Conservation (phyloP, 2,329 filamentous ascomycete genomes). For the Magnaporthiopsis incrustans region DNA sequence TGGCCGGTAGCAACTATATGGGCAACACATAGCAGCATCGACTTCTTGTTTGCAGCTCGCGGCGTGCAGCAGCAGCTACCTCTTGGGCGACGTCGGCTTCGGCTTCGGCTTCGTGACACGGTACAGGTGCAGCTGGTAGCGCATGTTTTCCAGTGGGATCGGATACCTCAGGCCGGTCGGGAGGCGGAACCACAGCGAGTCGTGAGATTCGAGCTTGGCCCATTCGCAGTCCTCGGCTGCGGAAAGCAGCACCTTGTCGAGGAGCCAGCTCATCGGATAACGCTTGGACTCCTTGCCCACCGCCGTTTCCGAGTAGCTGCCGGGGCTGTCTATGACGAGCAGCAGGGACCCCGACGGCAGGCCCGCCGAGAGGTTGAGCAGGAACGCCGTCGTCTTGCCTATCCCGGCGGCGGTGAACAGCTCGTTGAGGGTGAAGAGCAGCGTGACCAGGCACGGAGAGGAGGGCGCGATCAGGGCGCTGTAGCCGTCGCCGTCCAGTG, state of each 20-base stretch:
- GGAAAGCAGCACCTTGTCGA: conserved; percentile 73
- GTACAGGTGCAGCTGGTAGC: conserved; percentile 87
- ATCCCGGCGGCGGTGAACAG: conserved; percentile 73
- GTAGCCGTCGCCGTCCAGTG: conserved; percentile 27
- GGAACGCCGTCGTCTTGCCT: conserved; percentile 65
- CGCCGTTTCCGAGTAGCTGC: conserved; percentile 79
- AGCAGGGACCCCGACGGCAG: conserved; percentile 56
- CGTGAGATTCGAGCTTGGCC: conserved; percentile 67
- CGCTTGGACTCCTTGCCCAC: conserved; percentile 54
- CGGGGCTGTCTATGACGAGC: conserved; percentile 85
- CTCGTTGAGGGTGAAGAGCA: conserved; percentile 95
- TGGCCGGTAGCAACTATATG: background rate
- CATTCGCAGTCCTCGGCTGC: conserved; percentile 40
- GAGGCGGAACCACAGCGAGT: conserved; percentile 80
- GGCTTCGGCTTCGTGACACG: conserved; percentile 18
- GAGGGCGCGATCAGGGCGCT: conserved; percentile 11
- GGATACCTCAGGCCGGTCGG: conserved; percentile 63
- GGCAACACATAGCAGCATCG: background rate
- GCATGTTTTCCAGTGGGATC: conserved; percentile 86
- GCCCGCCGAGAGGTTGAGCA: conserved; percentile 57
- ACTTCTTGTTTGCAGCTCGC: background rate
- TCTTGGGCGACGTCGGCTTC: background rate
- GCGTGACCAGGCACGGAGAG: conserved; percentile 51
- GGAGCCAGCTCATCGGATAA: conserved; percentile 91
- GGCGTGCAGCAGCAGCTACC: background rate